These are phyloP conservation scores for Naganishia onofrii DNA, from an alignment of 768 basidiomycete species.

Conservation along the genomic window DNA sequence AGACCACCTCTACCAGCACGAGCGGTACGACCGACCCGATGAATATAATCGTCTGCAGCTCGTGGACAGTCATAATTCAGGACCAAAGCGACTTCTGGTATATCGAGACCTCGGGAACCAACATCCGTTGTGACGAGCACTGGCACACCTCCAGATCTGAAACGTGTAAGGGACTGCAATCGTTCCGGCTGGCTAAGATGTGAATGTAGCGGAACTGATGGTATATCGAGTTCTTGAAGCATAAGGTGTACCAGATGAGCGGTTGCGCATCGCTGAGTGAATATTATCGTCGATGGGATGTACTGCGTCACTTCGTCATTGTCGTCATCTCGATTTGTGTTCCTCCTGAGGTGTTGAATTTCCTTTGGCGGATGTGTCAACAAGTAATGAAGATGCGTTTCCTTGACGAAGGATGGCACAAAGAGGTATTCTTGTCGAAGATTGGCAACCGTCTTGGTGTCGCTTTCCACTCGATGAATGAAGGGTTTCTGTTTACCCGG, in stretches of 20 bases:
- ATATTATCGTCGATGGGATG: constrained; percentile 95
- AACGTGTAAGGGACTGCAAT: constrained; percentile 74
- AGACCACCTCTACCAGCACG: constrained; percentile 84
- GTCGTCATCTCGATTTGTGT: constrained; percentile 58
- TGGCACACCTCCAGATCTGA: constrained; percentile 79
- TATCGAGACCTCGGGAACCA: constrained; percentile 89
- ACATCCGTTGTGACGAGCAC: constrained; percentile 94
- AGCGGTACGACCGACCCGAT: constrained; percentile 90
- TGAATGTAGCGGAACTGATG: constrained; percentile 86
- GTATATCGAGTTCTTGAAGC: constrained; percentile 73
- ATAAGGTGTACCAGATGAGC: constrained; percentile 76
- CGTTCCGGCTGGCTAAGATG: constrained; percentile 89
- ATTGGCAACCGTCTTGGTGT: constrained; percentile 79
- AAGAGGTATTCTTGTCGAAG: constrained; percentile 86
- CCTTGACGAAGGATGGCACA: constrained; percentile 89
- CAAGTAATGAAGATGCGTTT: constrained; percentile 83
- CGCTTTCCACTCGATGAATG: constrained; percentile 71
- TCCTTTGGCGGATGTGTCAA: constrained; percentile 83
- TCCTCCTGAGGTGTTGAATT: constrained; percentile 62
- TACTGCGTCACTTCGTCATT: constrained; percentile 53
- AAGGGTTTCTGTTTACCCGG: constrained; percentile 83
- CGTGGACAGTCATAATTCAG: constrained; percentile 95
- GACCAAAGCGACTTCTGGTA: constrained; percentile 92
- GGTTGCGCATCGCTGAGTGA: constrained; percentile 76
- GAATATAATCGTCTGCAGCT: constrained; percentile 83